Evolutionary conservation across 2,329 filamentous ascomycete species (phyloP), one percentile per base, ranked within the genome.

Genomic region (Colletotrichum chrysophilum): DNA sequence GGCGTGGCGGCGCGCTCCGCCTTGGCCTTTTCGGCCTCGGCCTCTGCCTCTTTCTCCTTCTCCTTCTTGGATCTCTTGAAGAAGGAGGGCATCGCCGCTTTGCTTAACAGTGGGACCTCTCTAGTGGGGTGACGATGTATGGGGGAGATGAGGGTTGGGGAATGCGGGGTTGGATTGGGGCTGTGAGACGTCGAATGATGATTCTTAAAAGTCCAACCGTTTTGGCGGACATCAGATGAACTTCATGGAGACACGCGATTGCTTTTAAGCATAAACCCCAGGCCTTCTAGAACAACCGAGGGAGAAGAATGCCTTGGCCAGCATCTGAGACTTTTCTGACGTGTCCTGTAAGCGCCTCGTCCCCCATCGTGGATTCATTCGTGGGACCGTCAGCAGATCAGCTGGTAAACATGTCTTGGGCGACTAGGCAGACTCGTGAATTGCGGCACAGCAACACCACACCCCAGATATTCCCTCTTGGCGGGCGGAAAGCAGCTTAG

Each of bases 21-120:
- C 5, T 28, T 66, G 24, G 68, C 74, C n/a, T 62, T 76, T 55
- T 76, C 76, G 2, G 71, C 66, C 26, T 71, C 28, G 2, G 66
- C 61, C 14, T 74, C 67, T 28, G 38, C 52, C 13, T 70, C 76
- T 24, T 69, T 65, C 21, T 72, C 74, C 24, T 77, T 74, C 68
- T 69, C 71, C 43, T 75, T 74, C 24, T 76, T 77, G 12, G 69
- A 56, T 28, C 60, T 61, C 52, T 70, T 76, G 65, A 73, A 74
- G 28, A 77, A 64, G 1, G 76, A 77, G 4, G 66, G 73, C 76
- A 77, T 76, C 12, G 26, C 16, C 10, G 43, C 4, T 34, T 30
- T 5, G 13, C 28, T n/a, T n/a, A 24, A 24, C 13, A 24, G 43
- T 21, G n/a, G 43, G 21, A 26, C 38, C 10, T 52, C 43, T 52